Conservation (phyloP, 768 basidiomycete species). For the Leucocoprinus leucothites region DNA sequence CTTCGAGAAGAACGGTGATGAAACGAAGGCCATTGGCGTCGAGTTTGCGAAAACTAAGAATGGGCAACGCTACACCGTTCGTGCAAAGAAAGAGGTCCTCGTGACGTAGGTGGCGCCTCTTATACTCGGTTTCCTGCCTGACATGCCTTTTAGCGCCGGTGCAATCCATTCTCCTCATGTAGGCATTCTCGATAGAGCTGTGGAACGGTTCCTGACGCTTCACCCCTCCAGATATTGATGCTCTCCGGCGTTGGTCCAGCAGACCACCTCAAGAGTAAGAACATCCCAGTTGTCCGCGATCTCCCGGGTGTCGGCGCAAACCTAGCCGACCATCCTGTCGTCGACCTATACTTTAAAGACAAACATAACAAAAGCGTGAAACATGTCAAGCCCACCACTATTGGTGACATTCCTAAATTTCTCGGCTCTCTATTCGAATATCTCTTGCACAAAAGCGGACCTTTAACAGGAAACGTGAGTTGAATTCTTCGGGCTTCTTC, state of each 20-base stretch:
- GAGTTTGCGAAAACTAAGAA: conserved; percentile 42
- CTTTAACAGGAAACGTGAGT: conserved; percentile 52
- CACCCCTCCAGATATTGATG: conserved; percentile 49
- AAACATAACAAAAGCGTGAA: conserved; percentile 41
- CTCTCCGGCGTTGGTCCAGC: conserved; percentile 77
- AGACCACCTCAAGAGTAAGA: conserved; percentile 45
- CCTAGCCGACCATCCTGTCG: conserved; percentile 65
- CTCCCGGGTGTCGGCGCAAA: conserved; percentile 74
- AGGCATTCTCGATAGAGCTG: not conserved
- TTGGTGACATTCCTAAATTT: conserved; percentile 26
- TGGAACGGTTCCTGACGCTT: not conserved
- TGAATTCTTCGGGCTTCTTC: not conserved
- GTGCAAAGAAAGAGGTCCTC: conserved; percentile 50
- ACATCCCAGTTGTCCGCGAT: conserved; percentile 56
- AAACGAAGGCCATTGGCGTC: conserved; percentile 49
- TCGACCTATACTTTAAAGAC: conserved; percentile 51
- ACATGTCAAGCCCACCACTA: conserved; percentile 29
- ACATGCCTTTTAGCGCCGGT: conserved; percentile 40
- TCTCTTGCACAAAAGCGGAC: conserved; percentile 40
- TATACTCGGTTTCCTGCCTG: not conserved
- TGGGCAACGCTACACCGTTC: conserved; percentile 35
- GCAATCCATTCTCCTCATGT: conserved; percentile 58
- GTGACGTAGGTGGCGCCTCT: conserved; percentile 41
- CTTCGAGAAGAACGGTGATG: conserved; percentile 31
- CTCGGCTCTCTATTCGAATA: conserved; percentile 39